Conservation (phyloP, 192 early-diverging fungal genomes). For the Umbelopsis vinacea region DNA sequence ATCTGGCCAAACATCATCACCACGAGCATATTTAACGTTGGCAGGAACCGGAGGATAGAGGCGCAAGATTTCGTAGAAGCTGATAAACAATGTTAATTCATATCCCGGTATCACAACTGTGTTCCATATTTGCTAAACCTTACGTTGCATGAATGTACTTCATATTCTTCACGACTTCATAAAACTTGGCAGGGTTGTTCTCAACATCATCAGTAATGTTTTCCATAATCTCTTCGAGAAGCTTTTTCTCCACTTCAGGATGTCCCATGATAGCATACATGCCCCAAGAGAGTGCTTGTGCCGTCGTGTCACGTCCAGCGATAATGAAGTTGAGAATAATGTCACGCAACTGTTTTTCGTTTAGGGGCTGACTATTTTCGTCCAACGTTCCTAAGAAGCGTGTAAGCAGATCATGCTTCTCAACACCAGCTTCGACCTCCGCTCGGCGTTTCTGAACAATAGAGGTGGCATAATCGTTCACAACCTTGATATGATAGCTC, state of each 20-base stretch:
- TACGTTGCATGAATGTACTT: constrained; percentile 46
- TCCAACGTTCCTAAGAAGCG: constrained; percentile 40
- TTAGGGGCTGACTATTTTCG: constrained; percentile 30
- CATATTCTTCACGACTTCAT: constrained; percentile 38
- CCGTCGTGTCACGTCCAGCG: constrained; percentile 54
- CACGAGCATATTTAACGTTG: constrained; percentile 56
- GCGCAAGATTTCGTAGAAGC: constrained; percentile 61
- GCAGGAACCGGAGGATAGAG: constrained; percentile 69
- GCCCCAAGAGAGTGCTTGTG: constrained; percentile 56
- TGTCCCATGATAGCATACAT: constrained; percentile 49
- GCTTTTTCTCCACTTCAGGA: constrained; percentile 47
- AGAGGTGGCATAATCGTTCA: constrained; percentile 32
- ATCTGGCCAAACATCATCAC: constrained; percentile 65
- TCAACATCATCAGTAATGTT: constrained; percentile 34
- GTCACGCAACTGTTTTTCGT: constrained; percentile 41
- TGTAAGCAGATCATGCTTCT: constrained; percentile 32
- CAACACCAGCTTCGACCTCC: constrained; percentile 22
- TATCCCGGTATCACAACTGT: not conserved
- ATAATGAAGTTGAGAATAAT: constrained; percentile 46
- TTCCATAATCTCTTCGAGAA: constrained; percentile 47
- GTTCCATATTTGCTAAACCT: not conserved
- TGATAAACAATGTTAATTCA: not conserved
- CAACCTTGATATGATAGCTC: constrained; percentile 28
- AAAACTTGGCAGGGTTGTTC: constrained; percentile 29
- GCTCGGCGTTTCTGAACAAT: constrained; percentile 38